phyloP scores from a whole-genome alignment of 495 filamentous ascomycete species.

The Hypoxylon cercidicola region DNA sequence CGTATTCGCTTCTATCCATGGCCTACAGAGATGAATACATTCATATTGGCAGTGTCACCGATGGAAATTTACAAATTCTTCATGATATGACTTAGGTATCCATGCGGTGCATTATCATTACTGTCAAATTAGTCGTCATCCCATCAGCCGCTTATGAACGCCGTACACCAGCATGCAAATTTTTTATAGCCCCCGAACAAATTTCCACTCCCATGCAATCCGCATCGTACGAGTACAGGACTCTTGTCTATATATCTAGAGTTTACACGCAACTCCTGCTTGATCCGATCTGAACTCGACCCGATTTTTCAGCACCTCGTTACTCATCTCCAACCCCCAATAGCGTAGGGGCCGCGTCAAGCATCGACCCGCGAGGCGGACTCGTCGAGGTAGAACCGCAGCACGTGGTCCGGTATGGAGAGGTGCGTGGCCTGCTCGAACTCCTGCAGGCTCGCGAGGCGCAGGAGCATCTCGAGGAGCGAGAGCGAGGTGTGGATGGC shows the following conservation, averaged over 20 bases:
- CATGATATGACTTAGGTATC: not conserved
- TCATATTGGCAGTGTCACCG: not conserved
- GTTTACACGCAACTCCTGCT: too few relatives aligned
- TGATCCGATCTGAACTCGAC: too few relatives aligned
- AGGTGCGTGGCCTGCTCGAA: slow-evolving; percentile 95
- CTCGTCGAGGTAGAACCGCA: slow-evolving; percentile 94
- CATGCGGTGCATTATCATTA: not conserved
- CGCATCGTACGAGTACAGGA: too few relatives aligned
- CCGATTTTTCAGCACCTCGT: too few relatives aligned
- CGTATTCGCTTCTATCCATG: too few relatives aligned
- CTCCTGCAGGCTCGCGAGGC: slow-evolving; percentile 93
- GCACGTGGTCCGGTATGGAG: slow-evolving; percentile 90
- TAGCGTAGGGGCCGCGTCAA: slow-evolving; percentile 20
- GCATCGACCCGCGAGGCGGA: slow-evolving; percentile 55
- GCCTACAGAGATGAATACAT: not conserved
- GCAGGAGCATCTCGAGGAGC: slow-evolving; percentile 91
- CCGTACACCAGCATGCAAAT: slow-evolving; percentile 1
- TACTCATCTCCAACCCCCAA: too few relatives aligned
- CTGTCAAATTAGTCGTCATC: slow-evolving; percentile 1
- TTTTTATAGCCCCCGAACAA: not conserved
- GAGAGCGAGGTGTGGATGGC: slow-evolving; percentile 85
- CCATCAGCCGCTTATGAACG: not conserved
- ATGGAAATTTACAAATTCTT: not conserved
- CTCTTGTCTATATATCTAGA: too few relatives aligned
- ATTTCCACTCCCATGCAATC: not conserved